Evolutionary conservation across 2,329 filamentous ascomycete species (phyloP).

Genomic region (Aurifilum marmelostoma): DNA sequence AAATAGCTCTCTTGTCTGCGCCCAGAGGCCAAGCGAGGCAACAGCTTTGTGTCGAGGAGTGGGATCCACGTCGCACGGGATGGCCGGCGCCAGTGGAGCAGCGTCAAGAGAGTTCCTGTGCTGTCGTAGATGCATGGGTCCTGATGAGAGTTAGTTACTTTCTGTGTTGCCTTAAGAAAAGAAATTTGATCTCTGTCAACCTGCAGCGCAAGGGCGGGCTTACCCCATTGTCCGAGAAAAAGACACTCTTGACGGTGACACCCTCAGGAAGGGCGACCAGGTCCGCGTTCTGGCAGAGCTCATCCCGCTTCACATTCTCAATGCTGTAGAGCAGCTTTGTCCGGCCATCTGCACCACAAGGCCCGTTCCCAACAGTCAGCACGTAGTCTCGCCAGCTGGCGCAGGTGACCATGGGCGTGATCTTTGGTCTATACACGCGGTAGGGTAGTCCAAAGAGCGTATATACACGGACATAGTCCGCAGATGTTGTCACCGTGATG

Average conservation of each 20-base stretch:
- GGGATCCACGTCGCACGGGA: conserved; percentile 91
- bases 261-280: conserved; percentile 81
- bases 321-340: conserved; percentile 86
- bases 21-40: conserved; percentile 81
- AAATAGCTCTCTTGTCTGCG: conserved; percentile 91
- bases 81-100: conserved; percentile 87
- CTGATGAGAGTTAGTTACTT: conserved; percentile 44
- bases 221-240: conserved; percentile 91
- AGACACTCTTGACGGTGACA: conserved; percentile 75
- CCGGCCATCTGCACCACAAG: conserved; percentile 76
- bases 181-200: no score
- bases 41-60: conserved; percentile 82
- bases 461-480: conserved; percentile 89
- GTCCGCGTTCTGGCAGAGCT: conserved; percentile 94
- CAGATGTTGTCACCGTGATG: conserved; percentile 83
- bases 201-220: conserved; percentile 39
- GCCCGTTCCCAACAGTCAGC: conserved; percentile 92
- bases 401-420: conserved; percentile 85
- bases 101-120: conserved; percentile 81
- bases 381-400: conserved; percentile 95
- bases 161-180: neutral
- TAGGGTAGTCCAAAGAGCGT: conserved; percentile 91
- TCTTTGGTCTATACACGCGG: conserved; percentile 89
- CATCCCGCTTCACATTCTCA: conserved; percentile 90
- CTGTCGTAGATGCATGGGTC: conserved; percentile 97